These are phyloP conservation scores for Pseudogymnoascus sp. DNA, from an alignment of 2,329 filamentous ascomycete species.

Conservation along the genomic window DNA sequence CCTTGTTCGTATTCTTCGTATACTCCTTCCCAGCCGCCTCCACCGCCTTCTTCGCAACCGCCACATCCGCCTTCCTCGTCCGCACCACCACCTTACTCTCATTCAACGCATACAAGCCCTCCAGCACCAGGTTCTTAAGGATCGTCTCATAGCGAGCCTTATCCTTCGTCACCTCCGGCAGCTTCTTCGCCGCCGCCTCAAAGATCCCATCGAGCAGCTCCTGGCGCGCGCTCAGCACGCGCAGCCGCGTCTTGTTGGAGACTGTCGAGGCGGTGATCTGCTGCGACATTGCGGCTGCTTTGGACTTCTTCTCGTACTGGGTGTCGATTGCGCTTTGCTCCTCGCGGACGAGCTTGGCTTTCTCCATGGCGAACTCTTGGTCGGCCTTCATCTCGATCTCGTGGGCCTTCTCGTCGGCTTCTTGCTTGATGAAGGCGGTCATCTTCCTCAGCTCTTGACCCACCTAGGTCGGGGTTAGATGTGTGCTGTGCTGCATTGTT, in stretches of 20 bases:
- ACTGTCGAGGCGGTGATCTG: constrained; percentile 97
- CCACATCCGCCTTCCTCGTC: constrained; percentile 73
- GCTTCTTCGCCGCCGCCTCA: constrained; percentile 67
- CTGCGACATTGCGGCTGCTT: constrained; percentile 95
- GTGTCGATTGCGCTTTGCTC: constrained; percentile 90
- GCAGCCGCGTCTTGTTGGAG: constrained; percentile 90
- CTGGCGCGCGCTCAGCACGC: constrained; percentile 80
- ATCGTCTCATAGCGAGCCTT: constrained; percentile 67
- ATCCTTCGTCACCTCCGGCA: constrained; percentile 61
- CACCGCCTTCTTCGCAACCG: constrained; percentile 69
- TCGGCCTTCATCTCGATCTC: constrained; percentile 98
- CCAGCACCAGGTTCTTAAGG: constrained; percentile 75
- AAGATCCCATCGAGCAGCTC: constrained; percentile 88
- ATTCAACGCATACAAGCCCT: constrained; percentile 82
- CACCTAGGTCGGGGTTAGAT: constrained; percentile 55
- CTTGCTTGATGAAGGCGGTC: constrained; percentile 99
- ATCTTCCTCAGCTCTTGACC: constrained; percentile 98
- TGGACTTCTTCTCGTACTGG: constrained; percentile 97
- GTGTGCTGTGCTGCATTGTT: constrained; percentile 13
- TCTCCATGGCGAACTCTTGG: constrained; percentile 98
- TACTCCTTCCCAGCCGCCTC: constrained; percentile 74
- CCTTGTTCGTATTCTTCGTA: constrained; percentile 68
- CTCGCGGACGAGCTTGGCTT: constrained; percentile 94
- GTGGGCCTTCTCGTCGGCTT: constrained; percentile 91
- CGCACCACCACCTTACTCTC: constrained; percentile 72